Conservation (phyloP, 805 yeast species). For the Yarrowia sp. region DNA sequence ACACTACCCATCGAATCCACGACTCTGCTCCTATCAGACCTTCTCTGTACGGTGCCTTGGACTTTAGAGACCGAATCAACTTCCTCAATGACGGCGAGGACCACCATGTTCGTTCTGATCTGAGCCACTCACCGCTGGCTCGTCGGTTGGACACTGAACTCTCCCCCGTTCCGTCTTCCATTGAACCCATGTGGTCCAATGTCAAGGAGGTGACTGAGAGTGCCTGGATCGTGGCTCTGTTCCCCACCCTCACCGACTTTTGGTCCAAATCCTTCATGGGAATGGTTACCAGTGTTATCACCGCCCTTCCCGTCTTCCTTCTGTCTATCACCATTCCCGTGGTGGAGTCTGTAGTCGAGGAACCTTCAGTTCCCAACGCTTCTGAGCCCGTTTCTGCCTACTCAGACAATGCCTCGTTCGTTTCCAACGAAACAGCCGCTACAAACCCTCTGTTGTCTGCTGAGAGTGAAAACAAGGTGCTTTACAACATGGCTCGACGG, state of each 20-base stretch:
- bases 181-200: constrained; percentile 31
- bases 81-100: constrained; percentile 21
- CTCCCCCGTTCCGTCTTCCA: constrained; percentile 1
- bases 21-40: constrained; percentile 47
- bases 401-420: constrained; percentile 7
- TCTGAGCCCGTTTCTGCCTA: constrained; percentile 21
- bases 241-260: constrained; percentile 43
- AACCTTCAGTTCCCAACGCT: constrained; percentile 11
- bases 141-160: constrained; percentile 20
- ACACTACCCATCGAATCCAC: constrained; percentile 12
- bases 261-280: constrained; percentile 41
- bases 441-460: constrained; percentile 23
- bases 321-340: constrained; percentile 52
- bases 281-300: constrained; percentile 40
- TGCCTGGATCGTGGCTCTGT: constrained; percentile 37
- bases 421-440: constrained; percentile 1
- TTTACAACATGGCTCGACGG: constrained; percentile 26
- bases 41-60: constrained; percentile 53
- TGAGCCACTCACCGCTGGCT: constrained; percentile 1
- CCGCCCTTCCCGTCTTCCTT: constrained; percentile 47
- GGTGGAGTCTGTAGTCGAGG: constrained; percentile 41
- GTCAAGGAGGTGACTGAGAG: constrained; percentile 21
- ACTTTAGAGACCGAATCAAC: constrained; percentile 47
- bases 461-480: constrained; percentile 30
- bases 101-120: neutral